Base-by-base conservation (phyloP, 2,329 filamentous ascomycete genomes). In the Colletotrichum orchidophilum region DNA sequence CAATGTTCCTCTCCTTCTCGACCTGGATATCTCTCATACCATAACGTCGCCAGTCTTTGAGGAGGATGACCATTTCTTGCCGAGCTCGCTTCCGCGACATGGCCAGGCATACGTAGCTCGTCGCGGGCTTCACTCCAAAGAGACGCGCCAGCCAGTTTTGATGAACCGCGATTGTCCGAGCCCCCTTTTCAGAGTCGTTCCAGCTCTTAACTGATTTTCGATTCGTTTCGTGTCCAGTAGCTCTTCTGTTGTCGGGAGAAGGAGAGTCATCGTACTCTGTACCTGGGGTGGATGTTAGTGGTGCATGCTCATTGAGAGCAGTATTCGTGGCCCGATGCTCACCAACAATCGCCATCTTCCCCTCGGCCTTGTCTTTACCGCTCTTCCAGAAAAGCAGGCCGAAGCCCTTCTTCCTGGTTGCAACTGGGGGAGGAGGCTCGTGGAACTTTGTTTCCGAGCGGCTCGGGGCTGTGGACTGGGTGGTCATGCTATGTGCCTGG, bases 101-200 rank as follows among this genome's bases (percentile, higher is more conserved):
- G 3, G 87, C 87, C 79, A 98, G 91, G 79, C 94, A 96, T 18
- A 98, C 81, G 31, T 93, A 87, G 73, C 90, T 90, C 18, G 86
- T 92, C 0, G 92, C 93, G 1, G 96, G 96, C 79, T 96, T 97
- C 78, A 98, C 92, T 66, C 94, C 91, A 83, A 98, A 94, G 55
- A 98, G 90, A 18, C 94, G 93, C 33, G 94, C 92, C 63, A 98
- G 88, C 95, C 96, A 98, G 75, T 93, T 97, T 77, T 94, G 91
- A 78, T 91, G 92, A 33, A 90, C 87, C 73, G 90, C 91, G 76
- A 88, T 93, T 81, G 87, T 87, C 67, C 87, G 87, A 73, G 74
- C 77, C 79, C 80, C 80, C 70, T 79, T 80, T 33, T 80, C 79
- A 35, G 80, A 81, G 31, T 81, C 81, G 24, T 79, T 77, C 72